These are phyloP conservation scores for Suhomyces kilbournensis DNA, from an alignment of 805 yeast species.

Conservation along the genomic window DNA sequence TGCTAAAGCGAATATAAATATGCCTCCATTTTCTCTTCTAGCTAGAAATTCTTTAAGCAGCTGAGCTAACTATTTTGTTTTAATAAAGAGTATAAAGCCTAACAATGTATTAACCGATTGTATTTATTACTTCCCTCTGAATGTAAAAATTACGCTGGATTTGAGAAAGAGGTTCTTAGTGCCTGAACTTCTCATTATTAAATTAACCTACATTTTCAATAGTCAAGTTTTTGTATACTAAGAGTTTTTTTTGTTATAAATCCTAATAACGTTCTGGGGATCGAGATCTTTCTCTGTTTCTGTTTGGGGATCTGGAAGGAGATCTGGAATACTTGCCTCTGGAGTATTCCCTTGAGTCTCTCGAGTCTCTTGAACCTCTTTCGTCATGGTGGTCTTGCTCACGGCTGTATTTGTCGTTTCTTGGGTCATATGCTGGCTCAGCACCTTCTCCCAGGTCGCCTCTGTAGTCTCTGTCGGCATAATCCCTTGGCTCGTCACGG, in stretches of 20 bases:
- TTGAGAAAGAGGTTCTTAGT: too few species aligned
- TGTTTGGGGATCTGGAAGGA: constrained; percentile 24
- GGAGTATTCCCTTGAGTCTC: constrained; percentile 13
- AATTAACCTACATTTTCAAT: too few species aligned
- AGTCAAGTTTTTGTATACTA: too few species aligned
- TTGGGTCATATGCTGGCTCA: constrained; percentile 17
- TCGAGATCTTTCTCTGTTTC: constrained; percentile 17
- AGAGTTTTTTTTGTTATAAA: background rate
- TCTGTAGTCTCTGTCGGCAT: constrained; percentile 16
- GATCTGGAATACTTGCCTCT: constrained; percentile 39
- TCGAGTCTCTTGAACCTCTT: constrained; percentile 9
- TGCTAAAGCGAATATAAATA: too few species aligned
- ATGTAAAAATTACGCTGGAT: too few species aligned
- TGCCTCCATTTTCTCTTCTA: too few species aligned
- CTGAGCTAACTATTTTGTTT: too few species aligned
- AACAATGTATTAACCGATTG: too few species aligned
- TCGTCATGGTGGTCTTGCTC: constrained; percentile 12
- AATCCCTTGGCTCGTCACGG: constrained; percentile 5
- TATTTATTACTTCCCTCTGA: too few species aligned
- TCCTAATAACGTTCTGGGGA: constrained; percentile 20
- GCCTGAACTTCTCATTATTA: too few species aligned
- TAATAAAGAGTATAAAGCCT: too few species aligned
- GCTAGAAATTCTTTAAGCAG: too few species aligned
- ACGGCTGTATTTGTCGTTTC: constrained; percentile 14
- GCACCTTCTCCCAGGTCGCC: constrained; percentile 14